phyloP scores from a whole-genome alignment of 2,329 filamentous ascomycete species.

The Nigrospora osmanthi region DNA sequence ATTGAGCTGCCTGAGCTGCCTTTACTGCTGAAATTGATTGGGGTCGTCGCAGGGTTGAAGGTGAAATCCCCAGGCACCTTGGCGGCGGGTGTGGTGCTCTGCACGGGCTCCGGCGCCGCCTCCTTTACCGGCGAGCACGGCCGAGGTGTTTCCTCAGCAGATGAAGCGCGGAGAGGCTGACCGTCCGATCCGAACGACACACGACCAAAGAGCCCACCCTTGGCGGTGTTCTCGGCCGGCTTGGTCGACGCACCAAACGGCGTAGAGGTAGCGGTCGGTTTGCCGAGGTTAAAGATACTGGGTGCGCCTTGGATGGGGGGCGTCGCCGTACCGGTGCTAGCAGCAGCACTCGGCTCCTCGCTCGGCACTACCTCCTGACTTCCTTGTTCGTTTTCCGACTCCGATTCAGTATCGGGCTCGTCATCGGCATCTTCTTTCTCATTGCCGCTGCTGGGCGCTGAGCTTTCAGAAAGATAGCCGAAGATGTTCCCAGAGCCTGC shows the following conservation, averaged over 20 bases:
- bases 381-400: slow-evolving; percentile 34
- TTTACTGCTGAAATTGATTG: slow-evolving; percentile 16
- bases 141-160: slow-evolving; percentile 10
- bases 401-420: slow-evolving; percentile 33
- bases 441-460: slow-evolving; percentile 44
- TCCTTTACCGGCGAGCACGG: slow-evolving; percentile 6
- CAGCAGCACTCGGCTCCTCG: slow-evolving; percentile 33
- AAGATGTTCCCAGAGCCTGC: slow-evolving; percentile 43
- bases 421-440: slow-evolving; percentile 32
- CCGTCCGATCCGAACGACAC: slow-evolving; percentile 22
- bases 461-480: slow-evolving; percentile 51
- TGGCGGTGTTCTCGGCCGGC: slow-evolving; percentile 10
- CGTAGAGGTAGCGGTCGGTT: slow-evolving; percentile 11
- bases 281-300: slow-evolving; percentile 21
- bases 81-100: slow-evolving; percentile 10
- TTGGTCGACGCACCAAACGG: slow-evolving; percentile 13
- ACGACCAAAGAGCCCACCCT: slow-evolving; percentile 22
- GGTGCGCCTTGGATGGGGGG: slow-evolving; percentile 26
- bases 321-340: slow-evolving; percentile 31
- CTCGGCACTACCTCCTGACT: slow-evolving; percentile 34
- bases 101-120: slow-evolving; percentile 5
- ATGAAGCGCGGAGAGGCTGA: slow-evolving; percentile 19
- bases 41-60: slow-evolving; percentile 21
- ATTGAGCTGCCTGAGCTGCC: background rate
- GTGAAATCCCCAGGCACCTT: slow-evolving; percentile 22